A percentile compares a stretch with the other conserved stretches of the same genome.
phyloP scores from a whole-genome alignment of 306 rosid species.

The Prunus kanzakura region DNA sequence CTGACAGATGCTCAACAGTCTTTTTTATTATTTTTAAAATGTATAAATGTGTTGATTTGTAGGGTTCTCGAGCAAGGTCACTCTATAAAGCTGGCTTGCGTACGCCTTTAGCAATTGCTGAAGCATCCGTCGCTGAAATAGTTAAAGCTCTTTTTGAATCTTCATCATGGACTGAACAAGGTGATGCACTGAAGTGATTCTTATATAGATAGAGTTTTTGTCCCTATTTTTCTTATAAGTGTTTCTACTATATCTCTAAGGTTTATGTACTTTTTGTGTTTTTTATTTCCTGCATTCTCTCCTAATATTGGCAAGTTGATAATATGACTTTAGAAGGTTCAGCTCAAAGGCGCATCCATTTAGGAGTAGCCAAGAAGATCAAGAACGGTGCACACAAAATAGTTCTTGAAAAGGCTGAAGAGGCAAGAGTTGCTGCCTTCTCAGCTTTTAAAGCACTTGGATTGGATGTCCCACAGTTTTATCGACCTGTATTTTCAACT shows the following conservation, averaged over 20 bases:
- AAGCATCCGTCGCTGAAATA: conserved; percentile 80
- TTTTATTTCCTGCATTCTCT: not conserved
- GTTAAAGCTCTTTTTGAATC: conserved; percentile 86
- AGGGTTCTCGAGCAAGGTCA: conserved; percentile 99
- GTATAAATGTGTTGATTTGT: conserved; percentile 17
- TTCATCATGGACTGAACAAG: conserved; percentile 83
- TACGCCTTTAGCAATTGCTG: conserved; percentile 88
- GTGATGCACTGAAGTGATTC: conserved; percentile 33
- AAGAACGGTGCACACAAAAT: conserved; percentile 94
- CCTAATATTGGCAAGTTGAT: conserved; percentile 26
- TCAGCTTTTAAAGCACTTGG: conserved; percentile 89
- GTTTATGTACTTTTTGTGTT: not conserved
- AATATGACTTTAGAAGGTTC: conserved; percentile 48
- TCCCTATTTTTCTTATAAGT: not conserved
- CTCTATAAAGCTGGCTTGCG: conserved; percentile 94
- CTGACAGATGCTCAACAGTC: not conserved
- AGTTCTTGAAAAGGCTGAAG: conserved; percentile 94
- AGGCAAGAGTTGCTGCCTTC: conserved; percentile 89
- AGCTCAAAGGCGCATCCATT: conserved; percentile 67
- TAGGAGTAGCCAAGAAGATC: conserved; percentile 88
- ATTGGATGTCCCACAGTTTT: conserved; percentile 65
- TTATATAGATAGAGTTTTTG: not conserved
- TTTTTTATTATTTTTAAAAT: not conserved
- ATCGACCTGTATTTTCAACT: conserved; percentile 42
- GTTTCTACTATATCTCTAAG: not conserved